Evolutionary conservation across 331 rosid genomes (phyloP), one percentile per base, ranked within the genome.

Genomic region (Malus hybrid): DNA sequence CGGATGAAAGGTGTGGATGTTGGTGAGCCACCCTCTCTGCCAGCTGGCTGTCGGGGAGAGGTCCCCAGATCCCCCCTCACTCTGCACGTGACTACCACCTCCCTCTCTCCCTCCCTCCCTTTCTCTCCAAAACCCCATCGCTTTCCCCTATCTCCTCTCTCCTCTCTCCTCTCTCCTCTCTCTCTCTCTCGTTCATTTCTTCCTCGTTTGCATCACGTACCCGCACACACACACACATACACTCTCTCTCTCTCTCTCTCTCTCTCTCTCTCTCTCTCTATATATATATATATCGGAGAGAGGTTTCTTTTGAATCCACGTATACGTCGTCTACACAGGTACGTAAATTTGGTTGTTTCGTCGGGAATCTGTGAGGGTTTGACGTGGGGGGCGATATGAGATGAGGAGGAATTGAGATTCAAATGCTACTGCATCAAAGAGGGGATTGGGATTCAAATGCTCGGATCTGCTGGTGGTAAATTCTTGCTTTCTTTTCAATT

Each of bases 31-130:
- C 97, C 84, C 78, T 82, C 80, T 81, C 67, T 85, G 97, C 97
- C 89, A 95, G 99, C 97, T 95, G 99, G 97, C 93, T 92, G 85
- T 86, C 85, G 85, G 85, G 77, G 92, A 79, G 84, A 83, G 83
- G 89, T 80, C 82, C 73, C 83, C 91, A 88, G 88, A 90, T 81
- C 88, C 88, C 79, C 83, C 76, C 88, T 81, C 88, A 77, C 79
- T 74, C 64, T 75, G 87, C 96, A 90, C 96, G 99, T 92, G 99
- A 94, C 87, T 68, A 69, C 88, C 78, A 74, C 73, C 82, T 70
- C 85, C 59, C 60, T 22, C 70, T 74, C 76, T 70, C 65, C n/a
- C 44, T 34, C 42, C 7, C 36, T 33, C 36, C 7, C 36, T 33
- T 7, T 5, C 36, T 39, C 46, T 39, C 46, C 44, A 39, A 10